phyloP scores from a whole-genome alignment of 805 yeast genomes.

The Suhomyces sp. region DNA sequence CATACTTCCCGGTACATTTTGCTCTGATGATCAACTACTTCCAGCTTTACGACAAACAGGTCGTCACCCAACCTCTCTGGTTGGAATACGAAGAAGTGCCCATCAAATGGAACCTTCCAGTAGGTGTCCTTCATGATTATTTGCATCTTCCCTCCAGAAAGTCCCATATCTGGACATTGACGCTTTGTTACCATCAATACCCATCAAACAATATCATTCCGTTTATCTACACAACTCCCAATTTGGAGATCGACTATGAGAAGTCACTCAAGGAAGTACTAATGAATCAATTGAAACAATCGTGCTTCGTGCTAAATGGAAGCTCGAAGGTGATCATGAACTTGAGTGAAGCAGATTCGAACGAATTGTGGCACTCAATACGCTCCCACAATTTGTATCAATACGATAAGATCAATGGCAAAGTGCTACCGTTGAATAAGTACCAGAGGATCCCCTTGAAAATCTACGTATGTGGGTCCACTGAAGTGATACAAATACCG shows the following conservation, averaged over 20 bases:
- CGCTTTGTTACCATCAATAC: slow-evolving; percentile 18
- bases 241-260: slow-evolving; percentile 20
- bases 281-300: slow-evolving; percentile 81
- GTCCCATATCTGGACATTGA: slow-evolving; percentile 40
- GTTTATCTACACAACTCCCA: slow-evolving; percentile 15
- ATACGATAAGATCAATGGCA: slow-evolving; percentile 26
- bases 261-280: slow-evolving; percentile 50
- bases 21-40: slow-evolving; percentile 40
- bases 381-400: slow-evolving; percentile 28
- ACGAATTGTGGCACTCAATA: slow-evolving; percentile 56
- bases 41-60: slow-evolving; percentile 18
- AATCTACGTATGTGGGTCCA: slow-evolving; percentile 42
- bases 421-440: slow-evolving; percentile 23
- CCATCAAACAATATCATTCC: slow-evolving; percentile 36
- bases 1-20: slow-evolving; percentile 50
- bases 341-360: slow-evolving; percentile 62
- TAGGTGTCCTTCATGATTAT: slow-evolving; percentile 67
- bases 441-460: slow-evolving; percentile 46
- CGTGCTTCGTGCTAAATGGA: slow-evolving; percentile 73
- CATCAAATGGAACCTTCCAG: slow-evolving; percentile 73
- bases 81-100: slow-evolving; percentile 65
- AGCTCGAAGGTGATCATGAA: slow-evolving; percentile 80
- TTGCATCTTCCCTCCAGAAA: slow-evolving; percentile 18
- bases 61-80: slow-evolving; percentile 46
- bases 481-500: slow-evolving; percentile 33